Evolutionary conservation across 176 grass and related monocot genomes (phyloP).

Genomic region (Bromus sterilis): DNA sequence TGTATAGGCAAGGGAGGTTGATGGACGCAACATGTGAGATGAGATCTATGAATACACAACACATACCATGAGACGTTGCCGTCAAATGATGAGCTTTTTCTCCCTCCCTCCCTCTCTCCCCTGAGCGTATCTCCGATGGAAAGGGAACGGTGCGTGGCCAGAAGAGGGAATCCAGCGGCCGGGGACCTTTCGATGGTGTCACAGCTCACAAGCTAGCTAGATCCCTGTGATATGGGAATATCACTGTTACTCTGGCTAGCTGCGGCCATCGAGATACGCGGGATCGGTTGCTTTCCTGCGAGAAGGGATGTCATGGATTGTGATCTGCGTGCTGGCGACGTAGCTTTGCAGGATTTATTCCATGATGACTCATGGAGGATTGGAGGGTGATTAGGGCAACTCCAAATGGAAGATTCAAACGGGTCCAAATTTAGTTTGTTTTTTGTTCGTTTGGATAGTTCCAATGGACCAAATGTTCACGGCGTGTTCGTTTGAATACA

Average conservation of each 20-base stretch:
- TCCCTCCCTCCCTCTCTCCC: neutral
- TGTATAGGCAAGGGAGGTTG: conserved; percentile 27
- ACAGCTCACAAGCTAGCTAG: neutral
- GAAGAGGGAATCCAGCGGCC: conserved; percentile 5
- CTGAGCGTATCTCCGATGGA: neutral
- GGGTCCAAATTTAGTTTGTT: no score
- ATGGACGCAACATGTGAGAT: conserved; percentile 21
- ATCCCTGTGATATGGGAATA: neutral
- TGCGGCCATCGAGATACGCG: neutral
- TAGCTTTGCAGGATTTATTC: neutral
- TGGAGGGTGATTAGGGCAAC: neutral
- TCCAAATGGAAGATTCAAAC: no score
- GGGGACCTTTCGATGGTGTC: neutral
- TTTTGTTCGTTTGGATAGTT: no score
- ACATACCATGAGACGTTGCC: conserved; percentile 32
- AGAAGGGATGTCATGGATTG: neutral
- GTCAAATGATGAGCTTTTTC: conserved; percentile 38
- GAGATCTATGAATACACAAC: conserved; percentile 18
- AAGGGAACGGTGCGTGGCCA: conserved; percentile 13
- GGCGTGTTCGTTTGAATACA: no score
- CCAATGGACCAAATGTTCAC: no score
- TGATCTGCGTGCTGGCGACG: neutral
- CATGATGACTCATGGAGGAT: neutral
- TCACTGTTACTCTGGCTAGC: neutral
- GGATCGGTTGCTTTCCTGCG: neutral